These are phyloP conservation scores for Yarrowia phangngaensis DNA, from an alignment of 805 yeast species.

Conservation along the genomic window DNA sequence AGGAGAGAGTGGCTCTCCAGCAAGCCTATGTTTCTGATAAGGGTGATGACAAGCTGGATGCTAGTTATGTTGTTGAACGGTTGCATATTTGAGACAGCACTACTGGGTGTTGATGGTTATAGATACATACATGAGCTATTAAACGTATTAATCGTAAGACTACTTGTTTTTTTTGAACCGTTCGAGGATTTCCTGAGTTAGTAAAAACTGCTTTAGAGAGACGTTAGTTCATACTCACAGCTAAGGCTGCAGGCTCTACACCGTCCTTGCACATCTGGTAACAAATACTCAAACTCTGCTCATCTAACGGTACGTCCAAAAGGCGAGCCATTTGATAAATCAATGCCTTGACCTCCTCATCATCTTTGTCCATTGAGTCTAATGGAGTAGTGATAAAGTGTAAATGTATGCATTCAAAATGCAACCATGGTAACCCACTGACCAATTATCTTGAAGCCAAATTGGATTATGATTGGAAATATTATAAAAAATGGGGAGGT, in stretches of 20 bases:
- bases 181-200: constrained; percentile 15
- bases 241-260: constrained; percentile 15
- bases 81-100: constrained; percentile 14
- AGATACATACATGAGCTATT: neutral
- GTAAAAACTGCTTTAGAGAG: too few relatives aligned
- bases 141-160: too few relatives aligned
- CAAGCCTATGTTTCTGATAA: neutral
- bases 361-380: neutral
- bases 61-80: constrained; percentile 17
- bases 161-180: constrained; percentile 10
- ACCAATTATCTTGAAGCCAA: too few relatives aligned
- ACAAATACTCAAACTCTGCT: constrained; percentile 5
- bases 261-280: constrained; percentile 22
- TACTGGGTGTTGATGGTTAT: neutral
- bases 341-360: constrained; percentile 9
- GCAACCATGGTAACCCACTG: too few relatives aligned
- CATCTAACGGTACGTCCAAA: constrained; percentile 19
- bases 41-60: constrained; percentile 15
- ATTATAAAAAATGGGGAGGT: too few relatives aligned
- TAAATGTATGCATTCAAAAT: too few relatives aligned
- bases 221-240: constrained; percentile 20
- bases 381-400: too few relatives aligned
- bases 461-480: too few relatives aligned
- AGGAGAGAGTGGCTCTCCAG: constrained; percentile 18
- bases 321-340: constrained; percentile 13